phyloP scores from a whole-genome alignment of 352 stramenopile species.

The Thraustotheca clavata region DNA sequence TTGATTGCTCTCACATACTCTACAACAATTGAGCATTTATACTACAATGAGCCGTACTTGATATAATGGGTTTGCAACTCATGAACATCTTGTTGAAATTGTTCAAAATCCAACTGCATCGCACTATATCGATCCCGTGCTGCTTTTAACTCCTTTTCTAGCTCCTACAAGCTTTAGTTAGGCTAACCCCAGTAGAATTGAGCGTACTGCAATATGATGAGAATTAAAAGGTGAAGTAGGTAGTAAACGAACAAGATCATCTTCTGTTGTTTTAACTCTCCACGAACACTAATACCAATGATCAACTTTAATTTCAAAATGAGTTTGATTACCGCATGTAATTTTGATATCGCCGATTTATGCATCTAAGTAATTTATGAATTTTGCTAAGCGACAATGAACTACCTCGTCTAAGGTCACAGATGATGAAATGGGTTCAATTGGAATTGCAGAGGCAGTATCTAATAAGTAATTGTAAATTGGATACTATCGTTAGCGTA shows the following conservation, averaged over 20 bases:
- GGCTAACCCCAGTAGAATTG: no score
- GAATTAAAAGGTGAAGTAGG: background rate
- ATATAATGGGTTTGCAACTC: slow-evolving; percentile 70
- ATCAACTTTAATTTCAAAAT: no score
- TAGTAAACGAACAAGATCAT: background rate
- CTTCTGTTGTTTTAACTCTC: background rate
- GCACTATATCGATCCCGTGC: slow-evolving; percentile 53
- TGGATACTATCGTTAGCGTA: no score
- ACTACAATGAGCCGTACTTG: slow-evolving; percentile 26
- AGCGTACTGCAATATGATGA: no score
- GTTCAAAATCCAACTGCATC: slow-evolving; percentile 76
- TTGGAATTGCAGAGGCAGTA: no score
- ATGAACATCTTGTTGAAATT: slow-evolving; percentile 70
- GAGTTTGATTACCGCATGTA: no score
- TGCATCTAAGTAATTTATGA: no score
- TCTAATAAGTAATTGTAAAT: no score
- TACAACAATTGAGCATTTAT: slow-evolving; percentile 19
- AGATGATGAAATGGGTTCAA: no score
- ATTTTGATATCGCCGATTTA: no score
- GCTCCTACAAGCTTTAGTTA: slow-evolving; percentile 22
- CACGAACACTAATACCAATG: slow-evolving; percentile 7
- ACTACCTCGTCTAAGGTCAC: no score
- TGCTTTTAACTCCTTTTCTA: slow-evolving; percentile 36
- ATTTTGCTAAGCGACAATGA: no score
- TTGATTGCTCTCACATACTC: slow-evolving; percentile 43